phyloP scores from a whole-genome alignment of 2,329 filamentous ascomycete genomes.

The Chaetomiaceae sp. region DNA sequence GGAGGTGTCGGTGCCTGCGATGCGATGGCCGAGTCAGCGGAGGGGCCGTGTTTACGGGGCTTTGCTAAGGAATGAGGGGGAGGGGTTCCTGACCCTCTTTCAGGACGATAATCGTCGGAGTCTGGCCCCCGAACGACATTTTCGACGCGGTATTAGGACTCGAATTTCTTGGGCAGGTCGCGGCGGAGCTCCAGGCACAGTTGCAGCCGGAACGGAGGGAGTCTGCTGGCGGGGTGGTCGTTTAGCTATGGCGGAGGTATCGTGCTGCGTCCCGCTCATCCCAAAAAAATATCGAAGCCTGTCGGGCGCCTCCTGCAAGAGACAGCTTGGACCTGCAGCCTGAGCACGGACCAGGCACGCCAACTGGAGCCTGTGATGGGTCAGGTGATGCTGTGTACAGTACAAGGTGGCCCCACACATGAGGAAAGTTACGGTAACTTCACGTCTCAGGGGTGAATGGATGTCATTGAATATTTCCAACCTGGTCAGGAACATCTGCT shows the following conservation, averaged over 20 bases:
- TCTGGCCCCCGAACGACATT: conserved; percentile 30
- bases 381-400: too few relatives aligned
- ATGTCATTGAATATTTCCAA: too few relatives aligned
- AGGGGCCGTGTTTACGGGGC: conserved; percentile 1
- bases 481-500: too few relatives aligned
- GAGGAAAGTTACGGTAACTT: too few relatives aligned
- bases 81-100: conserved; percentile 29
- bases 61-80: too few relatives aligned
- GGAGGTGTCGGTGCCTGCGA: conserved; percentile 85
- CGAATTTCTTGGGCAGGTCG: conserved; percentile 34
- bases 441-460: too few relatives aligned
- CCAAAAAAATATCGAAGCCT: conserved; percentile 27
- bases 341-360: neutral
- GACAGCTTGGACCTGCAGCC: neutral
- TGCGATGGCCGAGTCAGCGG: conserved; percentile 36
- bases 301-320: neutral
- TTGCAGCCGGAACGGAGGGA: conserved; percentile 7
- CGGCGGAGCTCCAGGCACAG: conserved; percentile 10
- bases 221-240: conserved; percentile 7
- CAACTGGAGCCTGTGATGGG: too few relatives aligned
- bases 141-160: conserved; percentile 19
- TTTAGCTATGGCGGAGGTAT: conserved; percentile 5
- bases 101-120: conserved; percentile 30
- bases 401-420: too few relatives aligned
- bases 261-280: conserved; percentile 12